phyloP scores from a whole-genome alignment of 176 grass and related monocot species.

The Tuctoria greenei region DNA sequence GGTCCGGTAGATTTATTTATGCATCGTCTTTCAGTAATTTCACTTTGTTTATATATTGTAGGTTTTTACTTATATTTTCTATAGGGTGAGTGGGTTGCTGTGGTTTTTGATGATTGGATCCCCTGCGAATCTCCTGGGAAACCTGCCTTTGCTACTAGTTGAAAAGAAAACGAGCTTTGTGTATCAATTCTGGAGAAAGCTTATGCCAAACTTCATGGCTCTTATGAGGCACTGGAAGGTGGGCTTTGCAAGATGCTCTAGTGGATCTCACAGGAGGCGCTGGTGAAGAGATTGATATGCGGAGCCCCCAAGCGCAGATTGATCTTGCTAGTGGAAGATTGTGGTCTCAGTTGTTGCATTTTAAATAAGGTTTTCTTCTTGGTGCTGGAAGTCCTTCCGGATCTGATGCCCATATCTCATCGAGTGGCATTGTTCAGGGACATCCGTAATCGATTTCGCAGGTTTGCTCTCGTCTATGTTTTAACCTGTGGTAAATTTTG shows the following conservation, averaged over 20 bases:
- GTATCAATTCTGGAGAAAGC: conserved; percentile 98
- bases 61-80: conserved; percentile 23
- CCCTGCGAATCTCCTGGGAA: conserved; percentile 91
- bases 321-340: conserved; percentile 96
- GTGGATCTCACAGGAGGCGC: conserved; percentile 97
- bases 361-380: conserved; percentile 95
- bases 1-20: not conserved
- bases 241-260: conserved; percentile 98
- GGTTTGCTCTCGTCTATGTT: conserved; percentile 55
- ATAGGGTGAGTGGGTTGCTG: conserved; percentile 98
- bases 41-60: conserved; percentile 12
- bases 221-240: conserved; percentile 95
- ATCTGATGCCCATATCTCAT: conserved; percentile 90
- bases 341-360: conserved; percentile 96
- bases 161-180: conserved; percentile 91
- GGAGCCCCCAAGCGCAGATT: conserved; percentile 85
- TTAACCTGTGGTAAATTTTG: conserved; percentile 1
- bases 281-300: conserved; percentile 99
- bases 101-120: conserved; percentile 99
- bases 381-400: conserved; percentile 99
- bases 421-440: conserved; percentile 98
- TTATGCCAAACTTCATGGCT: conserved; percentile 98
- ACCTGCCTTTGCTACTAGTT: conserved; percentile 95
- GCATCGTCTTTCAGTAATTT: conserved; percentile 14
- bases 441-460: conserved; percentile 99